Conservation (phyloP, 2,329 filamentous ascomycete genomes). For the Boeremia exigua region DNA sequence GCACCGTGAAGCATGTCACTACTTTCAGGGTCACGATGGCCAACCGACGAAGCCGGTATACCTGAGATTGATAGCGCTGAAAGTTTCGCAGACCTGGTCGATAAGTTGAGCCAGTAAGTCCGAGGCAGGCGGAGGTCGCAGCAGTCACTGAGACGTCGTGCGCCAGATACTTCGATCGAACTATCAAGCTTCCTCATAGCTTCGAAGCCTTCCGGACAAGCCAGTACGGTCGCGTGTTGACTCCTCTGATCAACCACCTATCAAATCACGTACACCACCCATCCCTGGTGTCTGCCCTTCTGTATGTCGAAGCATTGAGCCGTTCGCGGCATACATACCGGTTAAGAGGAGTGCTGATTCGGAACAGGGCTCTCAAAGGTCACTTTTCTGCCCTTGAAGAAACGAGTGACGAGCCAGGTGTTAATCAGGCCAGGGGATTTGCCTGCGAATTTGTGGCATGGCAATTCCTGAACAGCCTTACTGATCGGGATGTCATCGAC, state of each 20-base stretch:
- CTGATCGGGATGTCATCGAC: conserved; percentile 75
- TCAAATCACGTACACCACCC: conserved; percentile 69
- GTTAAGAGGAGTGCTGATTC: conserved; percentile 19
- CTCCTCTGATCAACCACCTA: conserved; percentile 71
- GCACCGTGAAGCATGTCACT: conserved; percentile 31
- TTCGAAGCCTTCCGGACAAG: conserved; percentile 77
- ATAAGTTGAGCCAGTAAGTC: conserved; percentile 63
- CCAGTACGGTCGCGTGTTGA: conserved; percentile 61
- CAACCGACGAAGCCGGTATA: conserved; percentile 48
- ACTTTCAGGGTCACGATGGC: conserved; percentile 39
- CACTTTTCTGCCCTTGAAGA: conserved; percentile 70
- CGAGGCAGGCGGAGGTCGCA: not conserved
- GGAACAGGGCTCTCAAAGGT: conserved; percentile 71
- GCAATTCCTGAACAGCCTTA: conserved; percentile 74
- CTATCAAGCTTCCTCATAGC: conserved; percentile 68
- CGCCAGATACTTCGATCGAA: conserved; percentile 56
- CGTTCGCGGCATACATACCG: not conserved
- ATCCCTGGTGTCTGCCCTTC: conserved; percentile 72
- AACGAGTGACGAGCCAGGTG: conserved; percentile 64
- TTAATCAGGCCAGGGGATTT: conserved; percentile 72
- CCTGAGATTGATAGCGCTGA: conserved; percentile 66
- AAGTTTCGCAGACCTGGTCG: conserved; percentile 67
- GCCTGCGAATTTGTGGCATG: conserved; percentile 84
- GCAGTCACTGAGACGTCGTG: conserved; percentile 21
- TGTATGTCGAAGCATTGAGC: conserved; percentile 60